A percentile compares a stretch with the other conserved stretches of the same genome.
These are phyloP conservation scores for Coemansia sp. DNA, from an alignment of 192 early-diverging fungal species.

Conservation along the genomic window DNA sequence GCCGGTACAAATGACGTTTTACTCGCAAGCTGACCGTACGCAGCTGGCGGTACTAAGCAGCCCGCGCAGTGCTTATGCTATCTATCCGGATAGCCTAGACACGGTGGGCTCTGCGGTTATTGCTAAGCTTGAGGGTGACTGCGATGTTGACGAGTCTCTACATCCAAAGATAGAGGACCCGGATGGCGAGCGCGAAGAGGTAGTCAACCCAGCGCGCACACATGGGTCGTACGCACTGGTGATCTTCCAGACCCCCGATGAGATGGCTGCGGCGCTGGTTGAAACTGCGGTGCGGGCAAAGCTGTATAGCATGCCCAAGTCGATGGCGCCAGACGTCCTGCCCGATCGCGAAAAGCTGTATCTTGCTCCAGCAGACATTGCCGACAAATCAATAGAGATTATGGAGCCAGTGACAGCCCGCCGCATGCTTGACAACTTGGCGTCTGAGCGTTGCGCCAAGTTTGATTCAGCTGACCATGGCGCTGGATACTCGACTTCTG, in stretches of 20 bases:
- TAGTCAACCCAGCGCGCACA: conserved; percentile 33
- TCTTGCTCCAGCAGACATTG: conserved; percentile 31
- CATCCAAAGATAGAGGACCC: conserved; percentile 46
- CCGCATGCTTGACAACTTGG: conserved; percentile 54
- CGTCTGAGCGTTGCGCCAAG: conserved; percentile 44
- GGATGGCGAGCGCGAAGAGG: conserved; percentile 36
- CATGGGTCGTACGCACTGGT: conserved; percentile 53
- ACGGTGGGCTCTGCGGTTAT: conserved; percentile 53
- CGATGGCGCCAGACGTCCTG: conserved; percentile 38
- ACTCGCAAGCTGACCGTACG: conserved; percentile 24
- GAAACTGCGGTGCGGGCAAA: conserved; percentile 25
- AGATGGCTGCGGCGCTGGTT: conserved; percentile 48
- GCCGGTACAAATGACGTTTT: conserved; percentile 33
- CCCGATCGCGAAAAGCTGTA: conserved; percentile 40
- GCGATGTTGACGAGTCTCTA: conserved; percentile 51
- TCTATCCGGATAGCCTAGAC: conserved; percentile 56
- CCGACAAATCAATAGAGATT: conserved; percentile 55
- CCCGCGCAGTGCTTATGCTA: conserved; percentile 45
- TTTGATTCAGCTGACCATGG: conserved; percentile 14
- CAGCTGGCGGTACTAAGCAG: conserved; percentile 41
- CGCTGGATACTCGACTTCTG: conserved; percentile 37
- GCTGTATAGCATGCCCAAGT: conserved; percentile 41
- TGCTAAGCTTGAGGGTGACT: conserved; percentile 58
- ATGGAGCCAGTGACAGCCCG: conserved; percentile 57
- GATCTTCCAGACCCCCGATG: conserved; percentile 46